phyloP scores from a whole-genome alignment of 768 basidiomycete genomes.

The Butyriboletus loyo region DNA sequence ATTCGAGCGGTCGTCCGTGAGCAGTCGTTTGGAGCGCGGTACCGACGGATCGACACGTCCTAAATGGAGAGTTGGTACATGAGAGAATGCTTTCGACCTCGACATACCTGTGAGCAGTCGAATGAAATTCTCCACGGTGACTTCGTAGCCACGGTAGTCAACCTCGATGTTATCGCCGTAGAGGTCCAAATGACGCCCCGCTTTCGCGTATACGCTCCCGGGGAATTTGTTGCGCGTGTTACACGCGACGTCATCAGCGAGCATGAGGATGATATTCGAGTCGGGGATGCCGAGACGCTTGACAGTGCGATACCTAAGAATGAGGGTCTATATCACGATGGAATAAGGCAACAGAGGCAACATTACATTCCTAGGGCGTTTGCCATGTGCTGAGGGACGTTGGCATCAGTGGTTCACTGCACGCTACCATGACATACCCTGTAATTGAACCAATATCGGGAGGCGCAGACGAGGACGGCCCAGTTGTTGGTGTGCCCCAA shows the following conservation, averaged over 20 bases:
- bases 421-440: constrained; percentile 51
- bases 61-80: constrained; percentile 28
- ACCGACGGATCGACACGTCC: constrained; percentile 82
- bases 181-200: constrained; percentile 76
- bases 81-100: not conserved
- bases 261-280: constrained; percentile 98
- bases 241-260: constrained; percentile 95
- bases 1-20: constrained; percentile 88
- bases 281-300: constrained; percentile 98
- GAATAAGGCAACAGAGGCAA: not conserved
- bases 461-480: constrained; percentile 95
- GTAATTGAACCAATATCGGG: constrained; percentile 98
- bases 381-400: constrained; percentile 82
- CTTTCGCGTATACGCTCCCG: constrained; percentile 89
- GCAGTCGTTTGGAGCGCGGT: constrained; percentile 87
- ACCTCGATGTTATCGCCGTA: constrained; percentile 98
- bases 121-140: constrained; percentile 95
- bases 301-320: constrained; percentile 88
- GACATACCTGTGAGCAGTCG: constrained; percentile 82
- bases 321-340: constrained; percentile 1
- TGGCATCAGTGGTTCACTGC: not conserved
- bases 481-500: constrained; percentile 90
- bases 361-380: constrained; percentile 94
- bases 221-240: constrained; percentile 91
- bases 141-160: constrained; percentile 97